phyloP scores from a whole-genome alignment of 2,329 filamentous ascomycete species.

The Colletotrichum orchidophilum region DNA sequence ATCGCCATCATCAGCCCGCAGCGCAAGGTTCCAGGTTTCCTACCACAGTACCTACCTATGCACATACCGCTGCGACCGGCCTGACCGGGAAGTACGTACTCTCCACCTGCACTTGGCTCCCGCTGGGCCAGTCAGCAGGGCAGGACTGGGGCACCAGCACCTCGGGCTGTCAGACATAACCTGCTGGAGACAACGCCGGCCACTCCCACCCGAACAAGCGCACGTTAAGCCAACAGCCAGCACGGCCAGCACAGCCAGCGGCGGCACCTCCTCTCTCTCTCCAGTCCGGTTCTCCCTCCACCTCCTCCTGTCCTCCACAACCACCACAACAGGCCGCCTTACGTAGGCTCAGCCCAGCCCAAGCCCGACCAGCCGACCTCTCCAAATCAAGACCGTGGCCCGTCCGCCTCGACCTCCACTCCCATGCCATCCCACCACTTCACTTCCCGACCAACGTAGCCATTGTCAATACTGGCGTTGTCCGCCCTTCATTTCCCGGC shows the following conservation, averaged over 20 bases:
- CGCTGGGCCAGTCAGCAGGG: neutral
- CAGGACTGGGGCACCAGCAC: neutral
- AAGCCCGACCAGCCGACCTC: constrained; percentile 11
- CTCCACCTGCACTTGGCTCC: neutral
- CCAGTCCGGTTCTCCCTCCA: neutral
- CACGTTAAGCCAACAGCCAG: neutral
- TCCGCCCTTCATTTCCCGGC: constrained; percentile 24
- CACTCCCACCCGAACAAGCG: neutral
- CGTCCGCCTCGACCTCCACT: constrained; percentile 19
- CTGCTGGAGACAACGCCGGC: neutral
- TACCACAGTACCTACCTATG: no score
- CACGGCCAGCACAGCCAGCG: neutral
- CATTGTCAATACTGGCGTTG: constrained; percentile 27
- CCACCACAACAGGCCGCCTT: neutral
- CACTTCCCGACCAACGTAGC: constrained; percentile 28
- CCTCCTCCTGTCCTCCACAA: neutral
- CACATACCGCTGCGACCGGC: constrained; percentile 7
- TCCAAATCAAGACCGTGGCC: constrained; percentile 31
- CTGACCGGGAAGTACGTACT: constrained; percentile 15
- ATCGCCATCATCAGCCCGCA: constrained; percentile 5
- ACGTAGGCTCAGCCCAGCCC: constrained; percentile 15
- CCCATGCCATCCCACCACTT: constrained; percentile 13
- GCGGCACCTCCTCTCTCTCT: neutral
- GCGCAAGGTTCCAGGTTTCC: constrained; percentile 4
- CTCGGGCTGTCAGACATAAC: neutral